A percentile compares a stretch with the other conserved stretches of the same genome.
phyloP scores from a whole-genome alignment of 495 filamentous ascomycete species.

The Neurospora intermedia region DNA sequence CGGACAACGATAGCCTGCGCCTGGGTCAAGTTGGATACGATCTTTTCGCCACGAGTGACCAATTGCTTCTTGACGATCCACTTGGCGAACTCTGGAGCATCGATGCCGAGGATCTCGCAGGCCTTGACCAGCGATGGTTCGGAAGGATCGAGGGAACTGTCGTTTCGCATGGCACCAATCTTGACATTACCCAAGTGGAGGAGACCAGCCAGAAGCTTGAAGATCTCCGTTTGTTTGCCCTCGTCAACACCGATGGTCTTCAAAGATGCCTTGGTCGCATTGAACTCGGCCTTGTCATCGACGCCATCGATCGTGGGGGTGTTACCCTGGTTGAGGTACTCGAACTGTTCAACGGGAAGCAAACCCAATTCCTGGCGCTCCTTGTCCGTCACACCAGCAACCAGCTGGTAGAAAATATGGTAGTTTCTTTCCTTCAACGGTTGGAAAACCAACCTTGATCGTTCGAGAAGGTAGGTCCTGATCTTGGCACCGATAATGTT shows the following conservation, averaged over 20 bases:
- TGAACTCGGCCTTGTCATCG: slow-evolving; percentile 90
- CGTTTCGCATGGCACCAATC: slow-evolving; percentile 79
- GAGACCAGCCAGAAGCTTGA: slow-evolving; percentile 82
- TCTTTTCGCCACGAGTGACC: slow-evolving; percentile 93
- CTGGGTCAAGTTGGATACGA: slow-evolving; percentile 88
- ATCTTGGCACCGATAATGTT: slow-evolving; percentile 98
- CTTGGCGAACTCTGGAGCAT: slow-evolving; percentile 80
- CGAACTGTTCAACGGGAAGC: slow-evolving; percentile 76
- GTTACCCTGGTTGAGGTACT: slow-evolving; percentile 93
- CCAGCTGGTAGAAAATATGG: slow-evolving; percentile 97
- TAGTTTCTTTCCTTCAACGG: slow-evolving; percentile 97
- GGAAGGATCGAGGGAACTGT: slow-evolving; percentile 67
- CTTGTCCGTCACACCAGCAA: slow-evolving; percentile 81
- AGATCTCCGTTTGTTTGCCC: slow-evolving; percentile 69
- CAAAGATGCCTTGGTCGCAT: slow-evolving; percentile 75
- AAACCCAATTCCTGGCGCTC: slow-evolving; percentile 71
- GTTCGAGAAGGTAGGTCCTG: slow-evolving; percentile 87
- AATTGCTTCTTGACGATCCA: slow-evolving; percentile 99
- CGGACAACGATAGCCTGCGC: slow-evolving; percentile 90
- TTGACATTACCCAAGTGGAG: slow-evolving; percentile 95
- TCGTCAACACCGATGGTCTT: slow-evolving; percentile 76
- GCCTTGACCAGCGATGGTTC: slow-evolving; percentile 77
- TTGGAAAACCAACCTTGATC: slow-evolving; percentile 96
- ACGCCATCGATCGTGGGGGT: slow-evolving; percentile 85
- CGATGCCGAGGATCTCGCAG: slow-evolving; percentile 79